Evolutionary conservation across 1,284 basidiomycete genomes (phyloP), one percentile per base, ranked within the genome.

Genomic region (Puccinia hordei): DNA sequence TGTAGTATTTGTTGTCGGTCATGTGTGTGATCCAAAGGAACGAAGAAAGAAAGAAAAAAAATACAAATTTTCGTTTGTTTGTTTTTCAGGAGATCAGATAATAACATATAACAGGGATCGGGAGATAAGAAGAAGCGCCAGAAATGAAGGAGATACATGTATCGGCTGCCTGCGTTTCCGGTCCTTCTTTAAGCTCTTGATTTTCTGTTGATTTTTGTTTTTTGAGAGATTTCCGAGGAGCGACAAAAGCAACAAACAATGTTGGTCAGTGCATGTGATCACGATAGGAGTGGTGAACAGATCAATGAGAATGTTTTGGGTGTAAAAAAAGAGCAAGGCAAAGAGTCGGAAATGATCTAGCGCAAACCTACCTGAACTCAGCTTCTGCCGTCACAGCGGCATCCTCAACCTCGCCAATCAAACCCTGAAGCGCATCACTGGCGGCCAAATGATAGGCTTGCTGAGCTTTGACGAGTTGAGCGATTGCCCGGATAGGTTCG

Each of bases 401-500:
- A 33, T 77, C 75, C 15, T 77, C 75, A 24, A 68, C 61, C 27
- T 77, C 75, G 49, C 49, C 75, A 15, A 77, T 46, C 46, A 77
- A 68, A 30, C 41, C 63, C 24, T 68, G 61, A 1, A 77, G 49
- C 19, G 46, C 44, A 35, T 77, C 75, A 33, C 46, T 57, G 17
- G 75, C 61, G 12, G 61, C 63, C 27, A 68, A 33, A 55, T 77
- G 63, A 68, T 66, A 77, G 17, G 61, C 61, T 24, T 66, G 61
- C n/a, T 77, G 75, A 66, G 97, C 93, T 87, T 97, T 97, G 85
- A 91, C 90, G 78, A 99, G 91, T 84, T 93, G 92, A 82, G 94
- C 94, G 73, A 99, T 87, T 87, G 95, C 93, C 89, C 93, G 94
- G 85, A 98, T 87, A 0, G 96, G 94, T 87, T 98, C 96, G 66